These are phyloP conservation scores for Metschnikowia proteae DNA, from an alignment of 805 yeast genomes.

Conservation along the genomic window DNA sequence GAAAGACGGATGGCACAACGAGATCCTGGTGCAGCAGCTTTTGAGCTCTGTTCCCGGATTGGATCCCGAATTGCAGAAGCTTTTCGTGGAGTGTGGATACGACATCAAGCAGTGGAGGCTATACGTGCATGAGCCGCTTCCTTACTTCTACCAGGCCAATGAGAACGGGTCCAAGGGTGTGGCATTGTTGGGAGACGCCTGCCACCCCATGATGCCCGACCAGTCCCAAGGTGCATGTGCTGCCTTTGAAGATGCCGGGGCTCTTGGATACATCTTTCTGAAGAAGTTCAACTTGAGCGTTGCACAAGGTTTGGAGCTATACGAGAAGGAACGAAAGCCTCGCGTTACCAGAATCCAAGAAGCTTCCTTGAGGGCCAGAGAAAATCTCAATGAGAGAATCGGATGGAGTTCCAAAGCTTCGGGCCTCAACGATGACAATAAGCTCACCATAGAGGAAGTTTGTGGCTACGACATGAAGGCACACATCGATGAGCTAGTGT, in stretches of 20 bases:
- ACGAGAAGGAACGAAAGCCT: constrained; percentile 24
- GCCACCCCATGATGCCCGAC: constrained; percentile 12
- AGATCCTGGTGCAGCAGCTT: constrained; percentile 18
- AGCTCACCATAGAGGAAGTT: constrained; percentile 28
- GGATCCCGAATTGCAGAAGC: constrained; percentile 18
- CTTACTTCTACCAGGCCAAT: constrained; percentile 20
- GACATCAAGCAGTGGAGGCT: constrained; percentile 27
- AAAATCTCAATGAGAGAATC: constrained; percentile 28
- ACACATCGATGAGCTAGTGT: constrained; percentile 18
- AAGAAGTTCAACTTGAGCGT: constrained; percentile 21
- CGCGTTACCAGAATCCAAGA: constrained; percentile 28
- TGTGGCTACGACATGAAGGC: constrained; percentile 29
- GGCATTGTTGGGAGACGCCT: constrained; percentile 10
- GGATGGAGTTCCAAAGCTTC: constrained; percentile 24
- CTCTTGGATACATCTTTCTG: constrained; percentile 25
- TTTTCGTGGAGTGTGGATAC: constrained; percentile 21
- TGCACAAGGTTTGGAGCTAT: constrained; percentile 21
- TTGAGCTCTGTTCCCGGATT: constrained; percentile 17
- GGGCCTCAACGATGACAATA: constrained; percentile 14
- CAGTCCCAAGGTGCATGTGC: constrained; percentile 11
- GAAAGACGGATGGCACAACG: constrained; percentile 22
- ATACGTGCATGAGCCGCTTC: constrained; percentile 23
- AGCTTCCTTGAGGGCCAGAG: constrained; percentile 30
- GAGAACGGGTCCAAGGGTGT: constrained; percentile 17
- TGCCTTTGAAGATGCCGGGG: constrained; percentile 15